A percentile compares a stretch with the other conserved stretches of the same genome.
Conservation (phyloP, 2,329 filamentous ascomycete genomes). For the Alternaria burnsii region DNA sequence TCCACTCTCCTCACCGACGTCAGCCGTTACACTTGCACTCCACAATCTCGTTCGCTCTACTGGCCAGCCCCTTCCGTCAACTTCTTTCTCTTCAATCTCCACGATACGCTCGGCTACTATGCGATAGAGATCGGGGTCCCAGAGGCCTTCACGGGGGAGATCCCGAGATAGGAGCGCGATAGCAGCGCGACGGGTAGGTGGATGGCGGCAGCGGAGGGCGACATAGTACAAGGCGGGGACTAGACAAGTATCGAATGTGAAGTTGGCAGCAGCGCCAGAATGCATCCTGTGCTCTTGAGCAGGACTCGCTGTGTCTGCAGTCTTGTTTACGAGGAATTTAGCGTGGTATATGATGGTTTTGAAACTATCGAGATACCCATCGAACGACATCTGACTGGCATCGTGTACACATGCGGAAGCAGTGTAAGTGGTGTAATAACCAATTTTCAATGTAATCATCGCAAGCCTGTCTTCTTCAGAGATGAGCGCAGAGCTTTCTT, state of each 20-base stretch:
- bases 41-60: not conserved
- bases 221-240: not conserved
- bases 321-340: rapidly evolving
- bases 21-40: not conserved
- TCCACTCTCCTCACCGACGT: not conserved
- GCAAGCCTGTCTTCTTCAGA: not conserved
- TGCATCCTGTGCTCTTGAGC: rapidly evolving
- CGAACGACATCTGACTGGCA: not conserved
- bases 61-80: not conserved
- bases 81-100: not conserved
- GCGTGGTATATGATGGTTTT: not conserved
- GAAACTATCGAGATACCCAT: not conserved
- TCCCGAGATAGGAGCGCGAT: not conserved
- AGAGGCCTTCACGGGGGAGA: not conserved
- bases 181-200: not conserved
- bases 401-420: not conserved
- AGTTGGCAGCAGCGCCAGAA: not conserved
- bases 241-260: not conserved
- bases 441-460: not conserved
- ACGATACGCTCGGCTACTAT: not conserved
- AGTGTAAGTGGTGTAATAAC: not conserved
- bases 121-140: not conserved
- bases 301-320: no score
- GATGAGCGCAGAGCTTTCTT: not conserved
- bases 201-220: not conserved